Percentiles rank a stretch among this genome's conserved stretches.
These are phyloP conservation scores for Platismatia glauca DNA, from an alignment of 495 filamentous ascomycete species.

Conservation along the genomic window DNA sequence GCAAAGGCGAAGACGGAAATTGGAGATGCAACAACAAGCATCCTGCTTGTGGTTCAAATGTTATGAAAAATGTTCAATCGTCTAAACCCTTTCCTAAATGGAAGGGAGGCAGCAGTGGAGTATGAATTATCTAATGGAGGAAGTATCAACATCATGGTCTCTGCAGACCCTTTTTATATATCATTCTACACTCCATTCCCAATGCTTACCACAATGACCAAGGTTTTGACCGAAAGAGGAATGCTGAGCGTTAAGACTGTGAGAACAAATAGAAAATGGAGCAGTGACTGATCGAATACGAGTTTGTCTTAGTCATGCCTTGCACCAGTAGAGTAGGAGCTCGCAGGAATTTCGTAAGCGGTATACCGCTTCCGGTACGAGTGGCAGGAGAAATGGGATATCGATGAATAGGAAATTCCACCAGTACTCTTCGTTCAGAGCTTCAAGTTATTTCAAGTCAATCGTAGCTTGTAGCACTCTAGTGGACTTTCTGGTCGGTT, in stretches of 20 bases:
- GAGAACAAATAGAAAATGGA: neutral
- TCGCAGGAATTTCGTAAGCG: neutral
- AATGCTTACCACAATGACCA: slow-evolving; percentile 2
- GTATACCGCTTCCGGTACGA: no score
- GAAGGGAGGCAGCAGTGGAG: neutral
- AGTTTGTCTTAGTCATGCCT: neutral
- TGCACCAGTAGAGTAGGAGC: neutral
- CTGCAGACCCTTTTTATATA: slow-evolving; percentile 5
- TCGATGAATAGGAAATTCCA: no score
- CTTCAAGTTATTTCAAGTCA: no score
- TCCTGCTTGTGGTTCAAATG: slow-evolving; percentile 1
- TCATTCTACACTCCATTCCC: neutral
- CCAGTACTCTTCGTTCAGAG: no score
- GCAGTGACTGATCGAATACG: neutral
- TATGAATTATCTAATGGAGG: slow-evolving; percentile 1
- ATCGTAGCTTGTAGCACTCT: no score
- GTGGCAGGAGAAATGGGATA: no score
- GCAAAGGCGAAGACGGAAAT: neutral
- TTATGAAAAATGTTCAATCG: neutral
- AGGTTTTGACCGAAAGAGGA: neutral
- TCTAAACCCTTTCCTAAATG: neutral
- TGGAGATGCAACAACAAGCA: neutral
- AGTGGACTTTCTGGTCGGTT: no score
- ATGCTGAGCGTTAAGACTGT: neutral
- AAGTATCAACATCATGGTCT: slow-evolving; percentile 1